These are phyloP conservation scores for Flagelloscypha sp. DNA, from an alignment of 768 basidiomycete genomes.

Conservation along the genomic window DNA sequence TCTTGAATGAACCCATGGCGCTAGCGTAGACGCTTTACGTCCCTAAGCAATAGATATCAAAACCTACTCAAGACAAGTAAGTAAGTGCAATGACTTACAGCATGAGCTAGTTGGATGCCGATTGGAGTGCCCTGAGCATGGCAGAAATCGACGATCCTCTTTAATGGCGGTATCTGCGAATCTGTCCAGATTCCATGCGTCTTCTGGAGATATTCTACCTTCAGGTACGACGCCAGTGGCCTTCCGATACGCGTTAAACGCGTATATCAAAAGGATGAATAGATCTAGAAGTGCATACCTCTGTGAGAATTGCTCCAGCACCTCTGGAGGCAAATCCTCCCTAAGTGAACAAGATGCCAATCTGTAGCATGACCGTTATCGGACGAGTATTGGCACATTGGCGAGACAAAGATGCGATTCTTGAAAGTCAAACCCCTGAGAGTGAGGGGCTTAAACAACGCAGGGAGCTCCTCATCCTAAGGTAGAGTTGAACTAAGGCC, in stretches of 20 bases:
- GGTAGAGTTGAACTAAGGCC: slow-evolving; percentile 12
- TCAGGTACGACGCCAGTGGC: slow-evolving; percentile 69
- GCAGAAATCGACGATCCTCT: slow-evolving; percentile 64
- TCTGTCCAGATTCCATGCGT: slow-evolving; percentile 72
- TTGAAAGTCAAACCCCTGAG: slow-evolving; percentile 59
- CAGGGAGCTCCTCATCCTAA: slow-evolving; percentile 44
- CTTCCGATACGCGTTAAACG: no score
- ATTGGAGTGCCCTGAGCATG: slow-evolving; percentile 64
- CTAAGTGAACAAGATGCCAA: slow-evolving; percentile 78
- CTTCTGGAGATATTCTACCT: slow-evolving; percentile 70
- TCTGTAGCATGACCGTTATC: slow-evolving; percentile 71
- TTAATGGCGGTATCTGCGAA: slow-evolving; percentile 61
- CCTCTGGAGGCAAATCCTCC: slow-evolving; percentile 66
- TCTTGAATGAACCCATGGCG: slow-evolving; percentile 54
- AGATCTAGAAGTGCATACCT: no score
- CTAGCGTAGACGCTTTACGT: slow-evolving; percentile 59
- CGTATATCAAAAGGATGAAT: no score
- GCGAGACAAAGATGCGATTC: slow-evolving; percentile 67
- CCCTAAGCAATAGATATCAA: no score
- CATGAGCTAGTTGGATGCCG: slow-evolving; percentile 76
- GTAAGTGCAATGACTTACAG: no score
- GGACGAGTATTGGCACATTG: slow-evolving; percentile 80
- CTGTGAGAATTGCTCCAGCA: slow-evolving; percentile 59
- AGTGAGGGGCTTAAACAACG: slow-evolving; percentile 58
- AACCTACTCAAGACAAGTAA: no score